Evolutionary conservation across 2,329 filamentous ascomycete species (phyloP).

Genomic region (Fusarium nematophilum): DNA sequence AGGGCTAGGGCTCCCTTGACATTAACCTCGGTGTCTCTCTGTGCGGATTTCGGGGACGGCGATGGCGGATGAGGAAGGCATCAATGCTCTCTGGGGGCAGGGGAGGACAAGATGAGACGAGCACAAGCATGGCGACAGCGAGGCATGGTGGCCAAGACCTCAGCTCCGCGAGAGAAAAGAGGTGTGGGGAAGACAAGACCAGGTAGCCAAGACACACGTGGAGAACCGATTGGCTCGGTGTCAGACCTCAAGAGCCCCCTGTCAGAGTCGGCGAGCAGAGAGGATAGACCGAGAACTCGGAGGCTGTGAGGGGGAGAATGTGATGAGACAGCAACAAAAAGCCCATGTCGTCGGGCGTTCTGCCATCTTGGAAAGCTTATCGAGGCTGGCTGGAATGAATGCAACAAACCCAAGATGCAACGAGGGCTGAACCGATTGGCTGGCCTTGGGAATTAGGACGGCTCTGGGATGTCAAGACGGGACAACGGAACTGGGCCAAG

Average conservation of each 20-base stretch:
- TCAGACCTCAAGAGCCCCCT: conserved; percentile 19
- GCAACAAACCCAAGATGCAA: conserved; percentile 24
- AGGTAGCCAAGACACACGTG: conserved; percentile 29
- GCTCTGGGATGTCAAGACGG: no score
- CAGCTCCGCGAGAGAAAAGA: conserved; percentile 8
- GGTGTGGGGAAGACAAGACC: conserved; percentile 9
- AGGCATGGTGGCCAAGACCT: conserved; percentile 1
- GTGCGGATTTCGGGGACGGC: background rate
- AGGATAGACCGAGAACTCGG: conserved; percentile 7
- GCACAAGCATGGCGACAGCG: background rate
- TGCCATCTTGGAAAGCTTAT: conserved; percentile 23
- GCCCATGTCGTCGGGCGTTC: conserved; percentile 11
- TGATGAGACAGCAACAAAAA: conserved; percentile 21
- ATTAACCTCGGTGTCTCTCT: background rate
- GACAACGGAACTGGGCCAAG: no score
- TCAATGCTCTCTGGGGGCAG: background rate
- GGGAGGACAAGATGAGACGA: conserved; percentile 5
- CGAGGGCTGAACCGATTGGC: conserved; percentile 5
- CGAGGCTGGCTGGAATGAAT: conserved; percentile 15
- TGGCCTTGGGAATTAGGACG: background rate
- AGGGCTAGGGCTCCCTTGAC: background rate
- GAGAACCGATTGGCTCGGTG: conserved; percentile 33
- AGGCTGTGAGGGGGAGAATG: conserved; percentile 13
- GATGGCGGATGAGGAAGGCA: background rate
- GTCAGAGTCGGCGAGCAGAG: conserved; percentile 24